Evolutionary conservation across 495 filamentous ascomycete genomes (phyloP).

Genomic region (Cladorrhinum samala): DNA sequence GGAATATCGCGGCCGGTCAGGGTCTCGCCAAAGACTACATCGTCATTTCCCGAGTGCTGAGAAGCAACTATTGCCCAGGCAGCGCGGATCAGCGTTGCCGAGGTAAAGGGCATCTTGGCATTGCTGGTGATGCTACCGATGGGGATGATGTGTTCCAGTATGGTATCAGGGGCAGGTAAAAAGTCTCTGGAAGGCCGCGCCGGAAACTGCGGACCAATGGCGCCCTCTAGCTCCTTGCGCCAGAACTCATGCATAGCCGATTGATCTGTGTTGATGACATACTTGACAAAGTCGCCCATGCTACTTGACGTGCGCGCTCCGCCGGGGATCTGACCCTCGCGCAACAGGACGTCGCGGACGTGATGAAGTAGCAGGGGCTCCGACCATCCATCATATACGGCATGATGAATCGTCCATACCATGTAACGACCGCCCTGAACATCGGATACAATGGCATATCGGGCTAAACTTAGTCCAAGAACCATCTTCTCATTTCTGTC

Average conservation of each 20-base stretch:
- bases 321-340: neutral
- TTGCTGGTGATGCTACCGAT: too few relatives aligned
- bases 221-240: slow-evolving; percentile 3
- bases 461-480: slow-evolving; percentile 12
- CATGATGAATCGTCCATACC: slow-evolving; percentile 50
- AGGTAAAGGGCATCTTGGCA: neutral
- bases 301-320: slow-evolving; percentile 21
- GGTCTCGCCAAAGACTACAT: neutral
- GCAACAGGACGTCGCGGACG: slow-evolving; percentile 1
- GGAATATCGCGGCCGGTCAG: neutral
- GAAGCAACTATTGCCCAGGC: neutral
- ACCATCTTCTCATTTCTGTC: slow-evolving; percentile 10
- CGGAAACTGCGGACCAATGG: slow-evolving; percentile 8
- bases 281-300: slow-evolving; percentile 32
- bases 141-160: neutral
- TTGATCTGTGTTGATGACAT: slow-evolving; percentile 23
- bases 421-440: neutral
- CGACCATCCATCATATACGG: slow-evolving; percentile 60
- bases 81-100: neutral
- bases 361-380: too few relatives aligned
- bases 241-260: slow-evolving; percentile 7
- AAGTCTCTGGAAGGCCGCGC: too few relatives aligned
- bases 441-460: slow-evolving; percentile 13
- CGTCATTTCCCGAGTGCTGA: neutral
- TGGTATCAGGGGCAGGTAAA: slow-evolving; percentile 10